phyloP scores from a whole-genome alignment of 23 red algal genomes.

The Chondrus crispus region DNA sequence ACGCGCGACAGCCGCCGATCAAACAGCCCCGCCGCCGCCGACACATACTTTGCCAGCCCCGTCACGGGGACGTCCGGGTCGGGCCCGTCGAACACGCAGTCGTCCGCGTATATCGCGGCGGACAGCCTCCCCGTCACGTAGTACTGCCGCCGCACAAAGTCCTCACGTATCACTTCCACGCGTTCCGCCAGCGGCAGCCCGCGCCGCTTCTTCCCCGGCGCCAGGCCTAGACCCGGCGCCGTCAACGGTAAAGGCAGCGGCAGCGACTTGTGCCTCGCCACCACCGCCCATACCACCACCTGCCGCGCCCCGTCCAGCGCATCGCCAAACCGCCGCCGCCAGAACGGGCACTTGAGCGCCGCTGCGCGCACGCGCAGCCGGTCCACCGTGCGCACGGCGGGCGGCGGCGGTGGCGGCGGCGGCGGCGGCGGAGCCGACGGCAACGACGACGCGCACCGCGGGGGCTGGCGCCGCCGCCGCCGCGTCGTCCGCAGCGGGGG shows the following conservation, averaged over 20 bases:
- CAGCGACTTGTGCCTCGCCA: slow-evolving; percentile 51
- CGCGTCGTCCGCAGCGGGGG: no score
- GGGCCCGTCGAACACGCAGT: slow-evolving; percentile 64
- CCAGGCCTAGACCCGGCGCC: background rate
- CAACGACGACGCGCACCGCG: background rate
- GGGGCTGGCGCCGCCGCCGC: no score
- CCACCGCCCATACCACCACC: slow-evolving; percentile 8
- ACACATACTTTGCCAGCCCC: slow-evolving; percentile 41
- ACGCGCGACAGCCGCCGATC: slow-evolving; percentile 21
- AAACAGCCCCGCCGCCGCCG: slow-evolving; percentile 51
- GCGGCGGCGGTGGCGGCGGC: background rate
- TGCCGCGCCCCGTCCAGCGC: slow-evolving; percentile 20
- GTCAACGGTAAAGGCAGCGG: background rate
- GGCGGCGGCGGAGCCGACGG: background rate
- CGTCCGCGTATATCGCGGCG: slow-evolving; percentile 31
- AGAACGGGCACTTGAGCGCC: slow-evolving; percentile 70
- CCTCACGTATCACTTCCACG: slow-evolving; percentile 35
- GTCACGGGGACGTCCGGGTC: slow-evolving; percentile 59
- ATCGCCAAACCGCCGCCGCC: slow-evolving; percentile 51
- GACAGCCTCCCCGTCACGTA: slow-evolving; percentile 61
- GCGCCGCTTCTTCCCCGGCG: background rate
- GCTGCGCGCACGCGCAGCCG: slow-evolving; percentile 17
- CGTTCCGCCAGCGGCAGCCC: background rate
- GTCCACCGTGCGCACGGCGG: background rate
- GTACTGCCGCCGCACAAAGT: slow-evolving; percentile 60